Evolutionary conservation across 345 rosid species (phyloP).

Genomic region (Acer negundo): DNA sequence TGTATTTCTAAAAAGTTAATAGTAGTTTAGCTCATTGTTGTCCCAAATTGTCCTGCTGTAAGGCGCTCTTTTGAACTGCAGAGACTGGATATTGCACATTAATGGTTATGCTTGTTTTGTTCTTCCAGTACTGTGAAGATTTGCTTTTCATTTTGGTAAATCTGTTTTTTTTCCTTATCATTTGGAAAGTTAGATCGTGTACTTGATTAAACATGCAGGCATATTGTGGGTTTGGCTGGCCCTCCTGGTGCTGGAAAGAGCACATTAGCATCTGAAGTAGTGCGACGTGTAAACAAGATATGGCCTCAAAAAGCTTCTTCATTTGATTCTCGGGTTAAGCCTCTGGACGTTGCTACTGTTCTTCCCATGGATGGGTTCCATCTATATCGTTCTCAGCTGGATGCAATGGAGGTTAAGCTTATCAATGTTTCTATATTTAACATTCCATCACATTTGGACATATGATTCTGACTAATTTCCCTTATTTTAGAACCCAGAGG

Average conservation of each 20-base stretch:
- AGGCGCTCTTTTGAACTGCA: neutral
- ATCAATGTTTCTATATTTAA: slow-evolving; percentile 1
- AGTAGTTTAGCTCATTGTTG: neutral
- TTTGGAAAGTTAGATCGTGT: slow-evolving; percentile 1
- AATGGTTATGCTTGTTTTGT: slow-evolving; percentile 6
- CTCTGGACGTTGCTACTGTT: slow-evolving; percentile 71
- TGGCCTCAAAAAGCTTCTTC: slow-evolving; percentile 73
- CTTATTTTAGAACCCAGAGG: slow-evolving; percentile 69
- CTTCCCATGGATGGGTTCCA: slow-evolving; percentile 98
- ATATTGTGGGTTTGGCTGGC: slow-evolving; percentile 84
- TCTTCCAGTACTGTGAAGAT: neutral
- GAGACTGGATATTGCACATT: neutral
- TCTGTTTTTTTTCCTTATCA: neutral
- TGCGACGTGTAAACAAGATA: slow-evolving; percentile 56
- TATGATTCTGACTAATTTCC: slow-evolving; percentile 12
- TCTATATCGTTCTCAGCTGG: slow-evolving; percentile 83
- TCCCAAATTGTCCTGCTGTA: neutral
- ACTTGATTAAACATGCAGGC: slow-evolving; percentile 43
- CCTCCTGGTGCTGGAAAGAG: slow-evolving; percentile 98
- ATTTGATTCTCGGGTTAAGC: slow-evolving; percentile 66
- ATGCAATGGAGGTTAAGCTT: slow-evolving; percentile 86
- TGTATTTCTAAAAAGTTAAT: neutral
- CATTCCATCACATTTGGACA: slow-evolving; percentile 5
- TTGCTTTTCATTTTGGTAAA: neutral
- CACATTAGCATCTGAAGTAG: slow-evolving; percentile 79